Conservation (phyloP, 805 yeast species). For the Debaryomyces castellii region DNA sequence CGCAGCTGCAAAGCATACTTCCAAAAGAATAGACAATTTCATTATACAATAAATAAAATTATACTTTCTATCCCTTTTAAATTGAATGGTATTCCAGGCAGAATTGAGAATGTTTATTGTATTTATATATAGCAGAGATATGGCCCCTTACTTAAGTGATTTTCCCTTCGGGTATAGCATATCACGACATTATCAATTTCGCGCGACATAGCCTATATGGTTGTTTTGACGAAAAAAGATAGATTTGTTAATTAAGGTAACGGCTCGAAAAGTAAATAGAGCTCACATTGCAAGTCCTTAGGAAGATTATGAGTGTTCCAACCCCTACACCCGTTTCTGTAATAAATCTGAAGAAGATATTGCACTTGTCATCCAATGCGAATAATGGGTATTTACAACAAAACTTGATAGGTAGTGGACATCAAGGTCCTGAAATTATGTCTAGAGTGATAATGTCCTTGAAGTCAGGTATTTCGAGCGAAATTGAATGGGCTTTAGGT, state of each 20-base stretch:
- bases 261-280: no score
- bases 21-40: slow-evolving; percentile 10
- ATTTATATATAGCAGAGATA: no score
- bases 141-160: not conserved
- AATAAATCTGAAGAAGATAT: slow-evolving; percentile 6
- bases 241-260: not conserved
- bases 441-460: slow-evolving; percentile 71
- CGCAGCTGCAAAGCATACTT: slow-evolving; percentile 7
- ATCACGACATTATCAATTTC: not conserved
- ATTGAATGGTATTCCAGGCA: not conserved
- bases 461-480: slow-evolving; percentile 60
- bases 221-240: not conserved
- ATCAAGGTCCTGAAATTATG: slow-evolving; percentile 61
- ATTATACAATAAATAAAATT: slow-evolving; percentile 1
- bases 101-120: no score
- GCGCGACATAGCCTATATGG: not conserved
- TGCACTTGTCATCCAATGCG: slow-evolving; percentile 5
- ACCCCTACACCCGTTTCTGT: slow-evolving; percentile 8
- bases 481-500: slow-evolving; percentile 69
- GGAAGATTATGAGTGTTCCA: slow-evolving; percentile 3
- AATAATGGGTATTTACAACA: slow-evolving; percentile 8
- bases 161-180: not conserved
- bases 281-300: not conserved
- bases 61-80: not conserved
- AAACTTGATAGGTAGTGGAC: slow-evolving; percentile 24